Percentiles rank a stretch among this genome's conserved stretches.
phyloP scores from a whole-genome alignment of 805 yeast genomes.

The Spathaspora sp. region DNA sequence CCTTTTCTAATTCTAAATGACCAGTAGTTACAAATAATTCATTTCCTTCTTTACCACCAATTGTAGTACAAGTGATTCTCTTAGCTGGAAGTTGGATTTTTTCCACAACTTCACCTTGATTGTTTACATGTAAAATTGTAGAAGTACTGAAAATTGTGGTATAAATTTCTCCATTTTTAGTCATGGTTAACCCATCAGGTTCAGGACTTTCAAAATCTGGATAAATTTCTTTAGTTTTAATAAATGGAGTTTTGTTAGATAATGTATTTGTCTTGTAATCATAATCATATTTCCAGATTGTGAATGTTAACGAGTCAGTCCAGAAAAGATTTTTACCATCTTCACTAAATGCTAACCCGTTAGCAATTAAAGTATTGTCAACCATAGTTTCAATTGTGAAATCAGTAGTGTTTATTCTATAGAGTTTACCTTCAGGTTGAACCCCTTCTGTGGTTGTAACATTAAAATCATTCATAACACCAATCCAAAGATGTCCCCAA shows the following conservation, averaged over 20 bases:
- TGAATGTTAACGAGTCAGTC: conserved; percentile 37
- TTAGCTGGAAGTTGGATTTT: conserved; percentile 56
- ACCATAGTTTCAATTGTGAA: conserved; percentile 29
- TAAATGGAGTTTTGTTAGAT: conserved; percentile 21
- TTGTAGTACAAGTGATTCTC: conserved; percentile 61
- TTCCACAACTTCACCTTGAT: conserved; percentile 48
- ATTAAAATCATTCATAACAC: conserved; percentile 67
- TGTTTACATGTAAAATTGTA: conserved; percentile 51
- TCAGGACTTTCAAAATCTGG: conserved; percentile 35
- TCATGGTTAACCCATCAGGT: conserved; percentile 79
- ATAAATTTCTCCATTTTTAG: conserved; percentile 52
- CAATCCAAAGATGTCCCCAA: conserved; percentile 74
- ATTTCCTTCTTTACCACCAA: conserved; percentile 58
- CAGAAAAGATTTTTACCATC: conserved; percentile 30
- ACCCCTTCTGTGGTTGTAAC: conserved; percentile 21
- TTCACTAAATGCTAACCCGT: conserved; percentile 49
- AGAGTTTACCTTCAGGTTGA: conserved; percentile 50
- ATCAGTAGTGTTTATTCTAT: conserved; percentile 29
- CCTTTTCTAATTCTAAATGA: conserved; percentile 43
- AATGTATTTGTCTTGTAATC: conserved; percentile 24
- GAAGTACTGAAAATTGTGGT: conserved; percentile 65
- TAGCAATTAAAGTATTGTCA: conserved; percentile 51
- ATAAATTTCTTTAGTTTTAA: conserved; percentile 28
- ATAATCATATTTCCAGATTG: conserved; percentile 37
- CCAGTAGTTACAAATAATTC: conserved; percentile 71